These are phyloP conservation scores for Lavandula angustifolia DNA, from an alignment of 257 asterid genomes.

Conservation along the genomic window DNA sequence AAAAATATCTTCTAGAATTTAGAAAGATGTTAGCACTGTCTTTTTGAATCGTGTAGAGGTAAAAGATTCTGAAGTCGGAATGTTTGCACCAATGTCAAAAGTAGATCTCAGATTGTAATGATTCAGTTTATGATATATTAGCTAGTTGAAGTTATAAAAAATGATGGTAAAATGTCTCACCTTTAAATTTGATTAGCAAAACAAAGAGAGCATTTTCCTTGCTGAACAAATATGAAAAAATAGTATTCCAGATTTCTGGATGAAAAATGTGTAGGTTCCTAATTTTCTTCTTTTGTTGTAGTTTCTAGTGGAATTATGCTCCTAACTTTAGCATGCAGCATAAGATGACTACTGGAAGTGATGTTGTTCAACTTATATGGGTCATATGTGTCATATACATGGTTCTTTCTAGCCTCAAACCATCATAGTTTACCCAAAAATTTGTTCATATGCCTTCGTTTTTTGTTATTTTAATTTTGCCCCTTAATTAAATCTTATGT, in stretches of 20 bases:
- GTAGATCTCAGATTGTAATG: neutral
- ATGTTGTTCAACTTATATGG: neutral
- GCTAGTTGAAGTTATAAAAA: neutral
- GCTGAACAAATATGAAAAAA: neutral
- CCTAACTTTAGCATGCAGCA: too few species aligned
- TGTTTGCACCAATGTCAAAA: neutral
- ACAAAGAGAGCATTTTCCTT: neutral
- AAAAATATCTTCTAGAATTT: neutral
- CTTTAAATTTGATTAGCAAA: neutral
- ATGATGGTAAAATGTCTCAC: neutral
- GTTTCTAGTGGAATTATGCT: neutral
- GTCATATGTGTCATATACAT: neutral
- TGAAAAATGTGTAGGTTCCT: neutral
- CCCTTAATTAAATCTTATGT: neutral
- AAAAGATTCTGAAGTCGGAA: neutral
- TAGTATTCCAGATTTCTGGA: neutral
- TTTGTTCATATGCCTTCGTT: too few species aligned
- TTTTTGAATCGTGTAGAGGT: neutral
- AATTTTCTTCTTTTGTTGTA: neutral
- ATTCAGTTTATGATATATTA: neutral
- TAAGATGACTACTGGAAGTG: neutral
- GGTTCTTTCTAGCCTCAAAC: neutral
- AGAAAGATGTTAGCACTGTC: neutral
- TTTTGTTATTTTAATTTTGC: neutral
- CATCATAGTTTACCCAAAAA: constrained; percentile 4